Percentiles rank a stretch among this genome's conserved stretches.
Evolutionary conservation across 1,284 basidiomycete genomes (phyloP).

Genomic region (Ganoderma lucidum): DNA sequence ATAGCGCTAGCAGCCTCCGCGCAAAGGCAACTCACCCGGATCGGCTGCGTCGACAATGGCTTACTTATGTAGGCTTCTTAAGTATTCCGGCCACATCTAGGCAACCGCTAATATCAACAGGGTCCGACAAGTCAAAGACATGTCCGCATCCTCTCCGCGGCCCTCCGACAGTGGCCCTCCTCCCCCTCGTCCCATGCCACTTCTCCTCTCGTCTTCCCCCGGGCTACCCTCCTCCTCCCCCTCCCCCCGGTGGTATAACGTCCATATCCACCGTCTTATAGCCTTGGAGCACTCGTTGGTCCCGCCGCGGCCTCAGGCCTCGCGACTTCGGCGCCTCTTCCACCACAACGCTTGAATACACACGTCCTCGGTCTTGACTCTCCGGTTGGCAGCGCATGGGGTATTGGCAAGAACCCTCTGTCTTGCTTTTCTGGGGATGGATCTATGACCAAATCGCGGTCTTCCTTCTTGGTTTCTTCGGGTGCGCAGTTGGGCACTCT

Average conservation of each 20-base stretch:
- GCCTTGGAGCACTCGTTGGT: background rate
- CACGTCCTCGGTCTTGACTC: background rate
- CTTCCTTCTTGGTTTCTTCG: conserved; percentile 29
- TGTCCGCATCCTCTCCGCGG: background rate
- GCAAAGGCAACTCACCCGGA: background rate
- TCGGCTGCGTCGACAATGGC: background rate
- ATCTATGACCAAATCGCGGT: conserved; percentile 28
- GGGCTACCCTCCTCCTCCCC: background rate
- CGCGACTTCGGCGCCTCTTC: background rate
- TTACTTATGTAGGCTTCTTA: background rate
- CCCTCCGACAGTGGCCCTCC: background rate
- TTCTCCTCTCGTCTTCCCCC: background rate
- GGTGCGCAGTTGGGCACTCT: conserved; percentile 14
- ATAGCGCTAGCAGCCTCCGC: background rate
- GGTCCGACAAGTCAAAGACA: background rate
- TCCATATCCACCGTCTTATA: background rate
- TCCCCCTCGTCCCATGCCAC: background rate
- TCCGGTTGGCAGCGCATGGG: conserved; percentile 16
- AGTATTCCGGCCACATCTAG: background rate
- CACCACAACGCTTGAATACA: too few species aligned
- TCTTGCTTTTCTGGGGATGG: conserved; percentile 23
- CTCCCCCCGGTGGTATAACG: background rate
- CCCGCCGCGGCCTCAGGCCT: background rate
- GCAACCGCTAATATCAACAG: background rate
- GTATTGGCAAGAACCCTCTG: conserved; percentile 29